A percentile compares a stretch with the other conserved stretches of the same genome.
Conservation (phyloP, 2,329 filamentous ascomycete species). For the Microdochium nivale region DNA sequence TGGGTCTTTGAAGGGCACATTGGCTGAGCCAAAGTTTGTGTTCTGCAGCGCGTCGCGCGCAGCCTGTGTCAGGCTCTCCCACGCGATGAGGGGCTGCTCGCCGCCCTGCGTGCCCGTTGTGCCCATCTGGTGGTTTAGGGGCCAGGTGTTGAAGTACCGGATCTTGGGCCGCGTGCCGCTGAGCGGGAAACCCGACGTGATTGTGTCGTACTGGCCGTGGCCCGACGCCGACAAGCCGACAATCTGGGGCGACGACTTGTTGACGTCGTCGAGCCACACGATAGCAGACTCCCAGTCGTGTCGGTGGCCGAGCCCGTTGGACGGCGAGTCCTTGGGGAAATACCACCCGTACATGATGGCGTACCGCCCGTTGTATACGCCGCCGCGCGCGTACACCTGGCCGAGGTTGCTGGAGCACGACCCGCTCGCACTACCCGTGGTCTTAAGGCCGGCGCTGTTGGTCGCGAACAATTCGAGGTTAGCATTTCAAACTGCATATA, state of each 20-base stretch:
- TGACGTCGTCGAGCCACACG: slow-evolving; percentile 20
- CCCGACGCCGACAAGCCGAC: slow-evolving; percentile 20
- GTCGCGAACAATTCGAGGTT: no score
- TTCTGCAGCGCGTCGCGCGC: slow-evolving; percentile 22
- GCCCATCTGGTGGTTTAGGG: slow-evolving; percentile 25
- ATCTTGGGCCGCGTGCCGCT: slow-evolving; percentile 19
- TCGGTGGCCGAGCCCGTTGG: slow-evolving; percentile 22
- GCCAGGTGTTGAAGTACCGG: slow-evolving; percentile 20
- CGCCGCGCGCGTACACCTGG: slow-evolving; percentile 23
- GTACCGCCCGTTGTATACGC: slow-evolving; percentile 14
- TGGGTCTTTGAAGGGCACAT: slow-evolving; percentile 26
- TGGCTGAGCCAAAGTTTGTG: slow-evolving; percentile 29
- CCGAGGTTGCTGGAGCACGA: slow-evolving; percentile 19
- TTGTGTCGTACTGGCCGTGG: slow-evolving; percentile 20
- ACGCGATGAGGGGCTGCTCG: slow-evolving; percentile 29
- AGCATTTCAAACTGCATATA: no score
- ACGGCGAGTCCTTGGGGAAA: slow-evolving; percentile 31
- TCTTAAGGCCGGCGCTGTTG: slow-evolving; percentile 20
- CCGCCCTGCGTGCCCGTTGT: slow-evolving; percentile 24
- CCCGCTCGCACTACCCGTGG: slow-evolving; percentile 15
- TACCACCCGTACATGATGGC: slow-evolving; percentile 27
- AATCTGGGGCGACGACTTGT: slow-evolving; percentile 15
- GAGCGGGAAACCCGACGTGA: slow-evolving; percentile 12
- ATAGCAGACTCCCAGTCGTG: slow-evolving; percentile 27
- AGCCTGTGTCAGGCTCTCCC: slow-evolving; percentile 24